Percentiles rank a stretch among this genome's conserved stretches.
phyloP scores from a whole-genome alignment of 2,329 filamentous ascomycete species.

The Stemphylium vesicarium region DNA sequence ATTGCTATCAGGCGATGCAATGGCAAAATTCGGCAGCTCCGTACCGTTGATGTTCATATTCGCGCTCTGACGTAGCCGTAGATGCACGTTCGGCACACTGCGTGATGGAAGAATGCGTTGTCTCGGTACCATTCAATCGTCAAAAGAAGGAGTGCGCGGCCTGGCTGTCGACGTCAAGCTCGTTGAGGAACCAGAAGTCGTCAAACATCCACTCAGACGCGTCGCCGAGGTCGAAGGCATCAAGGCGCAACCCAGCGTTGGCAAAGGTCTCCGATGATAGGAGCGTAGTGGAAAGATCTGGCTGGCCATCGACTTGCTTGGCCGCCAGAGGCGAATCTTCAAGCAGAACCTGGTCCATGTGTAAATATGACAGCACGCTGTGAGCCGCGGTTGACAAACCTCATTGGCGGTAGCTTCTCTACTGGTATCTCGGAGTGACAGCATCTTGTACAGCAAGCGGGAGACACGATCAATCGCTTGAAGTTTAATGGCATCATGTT shows the following conservation, averaged over 20 bases:
- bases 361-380: not conserved
- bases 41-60: not conserved
- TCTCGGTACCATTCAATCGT: not conserved
- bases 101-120: not conserved
- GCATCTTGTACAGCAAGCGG: slow-evolving; percentile 24
- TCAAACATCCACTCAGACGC: slow-evolving; percentile 26
- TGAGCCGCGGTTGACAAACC: slow-evolving; percentile 8
- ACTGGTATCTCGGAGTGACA: slow-evolving; percentile 20
- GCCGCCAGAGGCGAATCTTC: not conserved
- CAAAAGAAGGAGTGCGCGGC: not conserved
- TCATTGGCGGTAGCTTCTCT: slow-evolving; percentile 19
- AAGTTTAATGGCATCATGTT: slow-evolving; percentile 26
- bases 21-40: not conserved
- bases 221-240: slow-evolving; percentile 15
- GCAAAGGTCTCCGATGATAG: slow-evolving; percentile 1
- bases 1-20: not conserved
- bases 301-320: not conserved
- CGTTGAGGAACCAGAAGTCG: slow-evolving; percentile 27
- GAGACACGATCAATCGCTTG: slow-evolving; percentile 31
- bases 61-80: not conserved
- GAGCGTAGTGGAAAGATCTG: not conserved
- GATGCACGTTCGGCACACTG: not conserved
- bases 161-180: not conserved
- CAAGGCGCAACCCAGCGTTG: slow-evolving; percentile 13
- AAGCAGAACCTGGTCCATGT: slow-evolving; percentile 5